A percentile compares a stretch with the other conserved stretches of the same genome.
Conservation (phyloP, 108 stramenopile species). For the Conticribra guillardii region DNA sequence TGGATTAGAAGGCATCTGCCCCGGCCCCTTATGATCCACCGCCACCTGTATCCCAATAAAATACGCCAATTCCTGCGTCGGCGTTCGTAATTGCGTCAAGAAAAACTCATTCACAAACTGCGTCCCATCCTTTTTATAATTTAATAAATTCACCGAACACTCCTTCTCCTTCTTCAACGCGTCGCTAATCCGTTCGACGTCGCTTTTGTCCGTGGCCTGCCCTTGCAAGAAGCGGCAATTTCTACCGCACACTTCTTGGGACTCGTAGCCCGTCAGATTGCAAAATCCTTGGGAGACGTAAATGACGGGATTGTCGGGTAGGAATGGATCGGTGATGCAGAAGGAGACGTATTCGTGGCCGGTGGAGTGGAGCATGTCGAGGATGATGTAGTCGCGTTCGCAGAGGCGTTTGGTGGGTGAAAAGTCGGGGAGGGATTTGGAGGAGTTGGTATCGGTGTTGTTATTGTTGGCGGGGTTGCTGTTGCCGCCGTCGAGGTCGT, state of each 20-base stretch:
- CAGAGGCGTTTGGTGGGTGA: slow-evolving; percentile 18
- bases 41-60: slow-evolving; percentile 49
- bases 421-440: slow-evolving; percentile 2
- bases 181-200: slow-evolving; percentile 25
- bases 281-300: slow-evolving; percentile 63
- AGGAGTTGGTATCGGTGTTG: not conserved
- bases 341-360: slow-evolving; percentile 22
- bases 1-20: slow-evolving; percentile 46
- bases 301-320: slow-evolving; percentile 56
- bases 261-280: slow-evolving; percentile 69
- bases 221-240: slow-evolving; percentile 83
- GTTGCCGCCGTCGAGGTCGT: not conserved
- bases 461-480: not conserved
- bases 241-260: slow-evolving; percentile 56
- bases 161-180: slow-evolving; percentile 45
- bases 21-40: slow-evolving; percentile 22
- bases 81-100: slow-evolving; percentile 34
- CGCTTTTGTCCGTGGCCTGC: slow-evolving; percentile 44
- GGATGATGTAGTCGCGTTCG: slow-evolving; percentile 28
- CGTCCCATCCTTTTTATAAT: slow-evolving; percentile 53
- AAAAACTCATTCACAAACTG: slow-evolving; percentile 53
- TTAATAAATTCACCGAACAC: slow-evolving; percentile 43
- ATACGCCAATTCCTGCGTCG: slow-evolving; percentile 30
- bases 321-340: slow-evolving; percentile 39
- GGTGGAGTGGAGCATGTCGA: slow-evolving; percentile 28